A percentile compares a stretch with the other conserved stretches of the same genome.
Conservation (phyloP, 345 rosid genomes). For the Schrenkiella parvula region DNA sequence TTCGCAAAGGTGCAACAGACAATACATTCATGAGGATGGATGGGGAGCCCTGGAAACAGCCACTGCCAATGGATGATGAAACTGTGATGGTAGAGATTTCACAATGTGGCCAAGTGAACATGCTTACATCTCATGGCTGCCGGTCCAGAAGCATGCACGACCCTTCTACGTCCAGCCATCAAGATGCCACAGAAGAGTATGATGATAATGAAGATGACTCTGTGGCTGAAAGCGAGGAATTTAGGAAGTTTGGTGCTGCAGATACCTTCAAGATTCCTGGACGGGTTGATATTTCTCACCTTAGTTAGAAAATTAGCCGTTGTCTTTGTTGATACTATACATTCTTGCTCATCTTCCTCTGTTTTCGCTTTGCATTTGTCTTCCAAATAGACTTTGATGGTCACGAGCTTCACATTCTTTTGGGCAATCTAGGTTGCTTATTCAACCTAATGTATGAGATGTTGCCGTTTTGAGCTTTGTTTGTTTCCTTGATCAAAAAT, state of each 20-base stretch:
- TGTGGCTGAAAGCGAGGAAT: constrained; percentile 41
- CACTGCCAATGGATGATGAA: constrained; percentile 66
- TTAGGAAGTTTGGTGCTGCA: constrained; percentile 85
- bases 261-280: constrained; percentile 84
- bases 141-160: constrained; percentile 57
- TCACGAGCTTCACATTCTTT: no score
- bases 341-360: no score
- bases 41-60: constrained; percentile 98
- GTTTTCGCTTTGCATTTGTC: no score
- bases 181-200: constrained; percentile 24
- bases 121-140: constrained; percentile 78
- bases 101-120: constrained; percentile 84
- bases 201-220: constrained; percentile 53
- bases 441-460: no score
- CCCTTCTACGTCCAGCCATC: constrained; percentile 28
- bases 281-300: constrained; percentile 65
- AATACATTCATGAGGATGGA: constrained; percentile 92
- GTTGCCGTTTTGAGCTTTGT: no score
- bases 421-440: no score
- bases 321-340: neutral
- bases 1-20: constrained; percentile 74
- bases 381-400: no score
- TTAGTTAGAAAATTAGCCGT: constrained; percentile 42
- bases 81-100: constrained; percentile 88
- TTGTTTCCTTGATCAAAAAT: no score